Evolutionary conservation across 2,329 filamentous ascomycete species (phyloP).

Genomic region (Claviceps pusilla): DNA sequence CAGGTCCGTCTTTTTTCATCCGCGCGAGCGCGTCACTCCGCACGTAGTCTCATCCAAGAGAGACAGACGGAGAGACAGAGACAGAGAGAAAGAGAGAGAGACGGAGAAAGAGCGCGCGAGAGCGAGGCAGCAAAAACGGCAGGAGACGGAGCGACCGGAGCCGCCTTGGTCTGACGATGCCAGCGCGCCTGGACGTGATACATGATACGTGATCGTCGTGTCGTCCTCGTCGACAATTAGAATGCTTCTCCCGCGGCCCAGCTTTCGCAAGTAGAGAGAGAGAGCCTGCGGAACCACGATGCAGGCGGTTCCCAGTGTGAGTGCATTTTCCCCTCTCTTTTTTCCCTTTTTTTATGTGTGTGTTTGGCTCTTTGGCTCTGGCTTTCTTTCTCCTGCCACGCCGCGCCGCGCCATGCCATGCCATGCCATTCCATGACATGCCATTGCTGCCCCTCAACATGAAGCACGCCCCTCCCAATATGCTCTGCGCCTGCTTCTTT

Average conservation of each 20-base stretch:
- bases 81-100: background rate
- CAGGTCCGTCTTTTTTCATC: background rate
- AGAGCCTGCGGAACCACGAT: conserved; percentile 27
- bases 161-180: conserved; percentile 7
- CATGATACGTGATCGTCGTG: background rate
- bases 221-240: conserved; percentile 16
- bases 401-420: background rate
- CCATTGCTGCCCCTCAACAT: background rate
- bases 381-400: background rate
- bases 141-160: background rate
- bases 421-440: background rate
- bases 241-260: conserved; percentile 22
- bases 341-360: background rate
- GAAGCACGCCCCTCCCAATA: background rate
- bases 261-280: conserved; percentile 20
- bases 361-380: too few relatives aligned
- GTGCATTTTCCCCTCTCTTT: conserved; percentile 12
- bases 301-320: conserved; percentile 39
- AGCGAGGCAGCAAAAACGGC: too few relatives aligned
- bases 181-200: conserved; percentile 1
- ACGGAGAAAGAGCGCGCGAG: background rate
- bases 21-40: background rate
- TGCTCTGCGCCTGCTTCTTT: background rate
- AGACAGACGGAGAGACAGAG: background rate
- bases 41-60: background rate